Conservation (phyloP, 306 rosid species). For the Quercus variabilis region DNA sequence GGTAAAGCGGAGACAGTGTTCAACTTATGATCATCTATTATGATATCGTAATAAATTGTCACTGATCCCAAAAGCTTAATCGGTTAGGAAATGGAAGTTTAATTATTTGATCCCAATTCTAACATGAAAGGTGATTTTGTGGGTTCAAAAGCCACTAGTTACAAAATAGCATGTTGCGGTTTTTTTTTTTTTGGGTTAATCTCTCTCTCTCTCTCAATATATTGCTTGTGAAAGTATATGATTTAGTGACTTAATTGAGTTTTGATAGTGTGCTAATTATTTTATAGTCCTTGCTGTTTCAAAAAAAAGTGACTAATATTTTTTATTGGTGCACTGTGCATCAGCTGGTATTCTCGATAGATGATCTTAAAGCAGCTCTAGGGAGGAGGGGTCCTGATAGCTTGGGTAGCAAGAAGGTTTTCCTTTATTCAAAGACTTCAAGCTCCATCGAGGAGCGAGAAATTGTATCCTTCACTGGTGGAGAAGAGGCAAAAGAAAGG, state of each 20-base stretch:
- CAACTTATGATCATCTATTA: no score
- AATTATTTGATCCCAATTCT: no score
- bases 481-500: conserved; percentile 18
- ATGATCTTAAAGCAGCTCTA: conserved; percentile 58
- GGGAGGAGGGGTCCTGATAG: conserved; percentile 89
- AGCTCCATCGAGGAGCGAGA: conserved; percentile 1
- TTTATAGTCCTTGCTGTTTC: not conserved
- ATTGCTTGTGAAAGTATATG: not conserved
- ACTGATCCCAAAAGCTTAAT: no score
- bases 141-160: no score
- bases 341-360: conserved; percentile 45
- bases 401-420: conserved; percentile 51
- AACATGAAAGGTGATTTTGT: no score
- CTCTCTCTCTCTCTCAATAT: not conserved
- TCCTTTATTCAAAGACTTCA: conserved; percentile 26
- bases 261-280: not conserved
- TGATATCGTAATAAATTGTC: no score
- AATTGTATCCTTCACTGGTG: conserved; percentile 38
- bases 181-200: no score
- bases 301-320: not conserved
- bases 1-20: no score
- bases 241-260: not conserved
- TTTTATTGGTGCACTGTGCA: not conserved
- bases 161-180: no score
- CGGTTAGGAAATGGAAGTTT: not conserved